Evolutionary conservation across 495 filamentous ascomycete genomes (phyloP), one percentile per base, ranked within the genome.

Genomic region (Penicillium fimorum): DNA sequence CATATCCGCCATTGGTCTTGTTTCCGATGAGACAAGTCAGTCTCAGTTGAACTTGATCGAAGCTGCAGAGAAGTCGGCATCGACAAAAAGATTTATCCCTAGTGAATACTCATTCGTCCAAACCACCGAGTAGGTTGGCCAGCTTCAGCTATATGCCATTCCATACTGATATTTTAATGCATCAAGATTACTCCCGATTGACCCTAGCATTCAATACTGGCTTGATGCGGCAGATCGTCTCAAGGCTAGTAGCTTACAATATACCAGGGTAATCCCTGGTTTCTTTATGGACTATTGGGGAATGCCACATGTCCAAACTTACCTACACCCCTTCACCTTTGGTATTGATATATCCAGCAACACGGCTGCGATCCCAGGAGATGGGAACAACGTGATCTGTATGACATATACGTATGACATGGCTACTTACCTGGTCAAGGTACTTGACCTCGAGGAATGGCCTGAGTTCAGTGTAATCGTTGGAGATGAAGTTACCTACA

Each of bases 281-380:
- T 77, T 74, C 61, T 83, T 84, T 57, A 75, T 82, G 66, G 80
- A 85, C 59, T 83, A 82, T 61, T 84, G 68, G 65, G 77, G 75
- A 30, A 73, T 80, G 67, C 80, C 78, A 18, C 50, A 68, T 30
- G 57, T 77, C 43, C 57, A 64, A 55, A 78, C 76, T 22, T 64
- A 82, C 57, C 62, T 75, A 8, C 53, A 63, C 6, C 77, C 72
- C 3, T 64, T 66, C 8, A 65, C 66, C 1, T 67, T 82, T 17
- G 74, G 79, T 15, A 57, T 82, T 15, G 75, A 84, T 58, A 73
- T 83, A 4, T 35, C 64, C 1, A 69, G 71, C 62, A 68, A 73
- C 43, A 61, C 57, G 20, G 81, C 81, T 10, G 77, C 70, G 8
- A 82, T 85, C 37, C 81, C 80, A 1, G 81, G 82, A 0, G 64